Evolutionary conservation across 257 asterid species (phyloP).

Genomic region (Fraxinus cuspidata): DNA sequence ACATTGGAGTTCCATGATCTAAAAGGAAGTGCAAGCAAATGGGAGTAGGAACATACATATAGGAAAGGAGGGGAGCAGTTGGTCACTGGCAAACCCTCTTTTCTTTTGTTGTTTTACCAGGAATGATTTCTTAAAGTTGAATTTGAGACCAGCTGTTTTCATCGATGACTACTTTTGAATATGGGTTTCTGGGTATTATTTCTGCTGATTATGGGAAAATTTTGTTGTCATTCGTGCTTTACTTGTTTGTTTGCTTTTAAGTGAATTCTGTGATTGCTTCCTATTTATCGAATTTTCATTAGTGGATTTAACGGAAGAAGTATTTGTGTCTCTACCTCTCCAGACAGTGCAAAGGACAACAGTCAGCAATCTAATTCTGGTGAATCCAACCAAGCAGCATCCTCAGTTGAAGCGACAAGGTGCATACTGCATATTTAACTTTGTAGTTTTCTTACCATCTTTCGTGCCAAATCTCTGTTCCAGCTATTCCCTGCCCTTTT

Average conservation of each 20-base stretch:
- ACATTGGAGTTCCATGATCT: conserved; percentile 1
- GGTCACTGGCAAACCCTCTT: not conserved
- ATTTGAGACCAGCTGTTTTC: not conserved
- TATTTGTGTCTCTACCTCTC: conserved; percentile 26
- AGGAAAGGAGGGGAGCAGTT: not conserved
- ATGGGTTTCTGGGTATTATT: not conserved
- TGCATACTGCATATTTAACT: conserved; percentile 19
- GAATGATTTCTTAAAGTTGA: not conserved
- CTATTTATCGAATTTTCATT: conserved; percentile 21
- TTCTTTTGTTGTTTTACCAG: not conserved
- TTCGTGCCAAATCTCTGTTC: not conserved
- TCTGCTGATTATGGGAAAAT: not conserved
- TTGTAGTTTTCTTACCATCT: not conserved
- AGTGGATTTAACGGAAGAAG: conserved; percentile 13
- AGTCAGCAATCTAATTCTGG: conserved; percentile 51
- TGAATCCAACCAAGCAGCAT: conserved; percentile 47
- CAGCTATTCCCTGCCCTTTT: not conserved
- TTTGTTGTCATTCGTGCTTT: conserved; percentile 21
- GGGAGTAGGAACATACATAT: not conserved
- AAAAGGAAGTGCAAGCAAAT: not conserved
- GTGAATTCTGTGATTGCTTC: conserved; percentile 22
- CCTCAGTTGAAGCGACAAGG: conserved; percentile 69
- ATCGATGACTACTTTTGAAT: not conserved
- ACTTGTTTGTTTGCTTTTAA: conserved; percentile 9
- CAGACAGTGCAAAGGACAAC: conserved; percentile 71